Percentiles rank a stretch among this genome's conserved stretches.
Evolutionary conservation across 805 yeast species (phyloP).

Genomic region (Suhomyces faveliae): DNA sequence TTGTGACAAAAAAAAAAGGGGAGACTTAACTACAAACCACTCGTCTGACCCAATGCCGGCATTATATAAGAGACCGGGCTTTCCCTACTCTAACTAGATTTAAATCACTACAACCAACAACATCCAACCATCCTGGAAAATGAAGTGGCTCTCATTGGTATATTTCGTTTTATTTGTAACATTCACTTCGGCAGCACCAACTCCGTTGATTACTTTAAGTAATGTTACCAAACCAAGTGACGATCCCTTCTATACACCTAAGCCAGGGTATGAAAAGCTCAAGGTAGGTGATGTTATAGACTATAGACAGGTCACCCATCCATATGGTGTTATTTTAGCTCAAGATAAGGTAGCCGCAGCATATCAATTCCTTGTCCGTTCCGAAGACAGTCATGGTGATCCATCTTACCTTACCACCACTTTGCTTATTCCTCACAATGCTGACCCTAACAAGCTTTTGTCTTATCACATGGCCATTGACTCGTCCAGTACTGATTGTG

Average conservation of each 20-base stretch:
- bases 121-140: background rate
- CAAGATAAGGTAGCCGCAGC: conserved; percentile 12
- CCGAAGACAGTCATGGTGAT: conserved; percentile 23
- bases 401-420: conserved; percentile 27
- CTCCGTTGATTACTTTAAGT: background rate
- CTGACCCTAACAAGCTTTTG: conserved; percentile 24
- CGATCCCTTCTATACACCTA: conserved; percentile 16
- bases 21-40: background rate
- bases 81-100: background rate
- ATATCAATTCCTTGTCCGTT: conserved; percentile 15
- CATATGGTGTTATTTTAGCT: conserved; percentile 10
- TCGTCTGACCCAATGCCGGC: background rate
- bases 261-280: conserved; percentile 14
- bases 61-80: background rate
- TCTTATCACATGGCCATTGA: conserved; percentile 32
- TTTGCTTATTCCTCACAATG: conserved; percentile 28
- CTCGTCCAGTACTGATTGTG: conserved; percentile 24
- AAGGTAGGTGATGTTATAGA: conserved; percentile 14
- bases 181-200: background rate
- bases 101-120: no score
- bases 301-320: conserved; percentile 11
- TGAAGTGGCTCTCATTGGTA: background rate
- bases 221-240: conserved; percentile 4
- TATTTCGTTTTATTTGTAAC: background rate
- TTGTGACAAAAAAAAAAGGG: background rate